Evolutionary conservation across 306 rosid species (phyloP), one percentile per base, ranked within the genome.

Genomic region (Cicer judaicum): DNA sequence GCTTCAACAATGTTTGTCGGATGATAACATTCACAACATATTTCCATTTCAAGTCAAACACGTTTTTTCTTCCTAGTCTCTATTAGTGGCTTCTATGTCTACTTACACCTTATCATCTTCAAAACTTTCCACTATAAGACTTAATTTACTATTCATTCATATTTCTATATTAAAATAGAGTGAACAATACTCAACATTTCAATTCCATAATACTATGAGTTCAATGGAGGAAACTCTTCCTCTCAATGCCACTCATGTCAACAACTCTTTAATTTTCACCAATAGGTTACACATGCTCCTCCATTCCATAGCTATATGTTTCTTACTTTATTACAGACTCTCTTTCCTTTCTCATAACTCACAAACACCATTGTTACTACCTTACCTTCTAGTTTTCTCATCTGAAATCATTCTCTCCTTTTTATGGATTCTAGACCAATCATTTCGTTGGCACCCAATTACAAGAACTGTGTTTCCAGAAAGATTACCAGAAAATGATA

Each of bases 381-480:
- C 93, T 19, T 87, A 89, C 93, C 19, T 84, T 49, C 79, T 90
- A 44, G 73, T 88, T 38, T 90, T 80, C 60, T 34, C 80, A 54
- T 84, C 97, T 0, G 96, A 90, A 76, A 76, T 87, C 76, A 13
- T 86, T 57, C 90, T 90, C 70, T 85, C 89, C 61, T 82, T 87
- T 38, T 56, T 86, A 9, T 92, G 98, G 94, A 66, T 90, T 10
- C 85, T 90, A 1, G 68, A 61, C 15, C 92, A 85, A 79, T 82
- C 91, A 2, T 88, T 34, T 19, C 76, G 84, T 0, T 90, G 94
- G 96, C 65, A 80, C 47, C 91, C 89, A 0, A 75, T 90, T 24
- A 73, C 86, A 1, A 69, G 92, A 13, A 68, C 83, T 1, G 89
- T 83, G 39, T 89, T 86, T n/a, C 89, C 86, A 0, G 88, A 89